Conservation (phyloP, 768 basidiomycete genomes). For the Tulasnella sp. region DNA sequence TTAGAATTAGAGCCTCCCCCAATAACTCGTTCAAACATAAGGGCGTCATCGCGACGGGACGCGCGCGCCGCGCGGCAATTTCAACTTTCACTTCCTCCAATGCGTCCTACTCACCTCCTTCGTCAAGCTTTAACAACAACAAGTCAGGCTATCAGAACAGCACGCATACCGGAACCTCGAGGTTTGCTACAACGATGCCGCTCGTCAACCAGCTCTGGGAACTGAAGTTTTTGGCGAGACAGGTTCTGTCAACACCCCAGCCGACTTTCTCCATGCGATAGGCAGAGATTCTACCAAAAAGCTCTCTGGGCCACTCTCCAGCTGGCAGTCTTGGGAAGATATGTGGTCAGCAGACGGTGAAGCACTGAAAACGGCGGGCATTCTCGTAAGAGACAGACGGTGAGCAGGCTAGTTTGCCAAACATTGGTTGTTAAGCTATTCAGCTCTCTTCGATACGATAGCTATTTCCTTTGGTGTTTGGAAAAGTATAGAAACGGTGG, state of each 20-base stretch:
- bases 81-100: background rate
- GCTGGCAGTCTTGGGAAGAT: conserved; percentile 49
- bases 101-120: background rate
- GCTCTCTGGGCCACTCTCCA: conserved; percentile 29
- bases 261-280: conserved; percentile 59
- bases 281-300: conserved; percentile 58
- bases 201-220: background rate
- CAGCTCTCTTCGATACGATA: conserved; percentile 24
- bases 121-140: background rate
- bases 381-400: conserved; percentile 61
- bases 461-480: conserved; percentile 79
- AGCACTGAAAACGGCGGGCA: conserved; percentile 50
- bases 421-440: background rate
- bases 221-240: conserved; percentile 14
- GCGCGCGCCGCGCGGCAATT: too few relatives aligned
- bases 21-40: too few relatives aligned
- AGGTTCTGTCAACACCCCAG: conserved; percentile 45
- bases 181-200: background rate
- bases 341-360: conserved; percentile 51
- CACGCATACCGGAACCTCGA: background rate
- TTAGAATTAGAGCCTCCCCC: too few relatives aligned
- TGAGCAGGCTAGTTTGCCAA: conserved; percentile 25
- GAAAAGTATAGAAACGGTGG: conserved; percentile 56
- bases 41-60: too few relatives aligned
- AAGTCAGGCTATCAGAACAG: background rate